A percentile compares a stretch with the other conserved stretches of the same genome.
Evolutionary conservation across 352 stramenopile genomes (phyloP).

Genomic region (Phytophthora pinifolia): DNA sequence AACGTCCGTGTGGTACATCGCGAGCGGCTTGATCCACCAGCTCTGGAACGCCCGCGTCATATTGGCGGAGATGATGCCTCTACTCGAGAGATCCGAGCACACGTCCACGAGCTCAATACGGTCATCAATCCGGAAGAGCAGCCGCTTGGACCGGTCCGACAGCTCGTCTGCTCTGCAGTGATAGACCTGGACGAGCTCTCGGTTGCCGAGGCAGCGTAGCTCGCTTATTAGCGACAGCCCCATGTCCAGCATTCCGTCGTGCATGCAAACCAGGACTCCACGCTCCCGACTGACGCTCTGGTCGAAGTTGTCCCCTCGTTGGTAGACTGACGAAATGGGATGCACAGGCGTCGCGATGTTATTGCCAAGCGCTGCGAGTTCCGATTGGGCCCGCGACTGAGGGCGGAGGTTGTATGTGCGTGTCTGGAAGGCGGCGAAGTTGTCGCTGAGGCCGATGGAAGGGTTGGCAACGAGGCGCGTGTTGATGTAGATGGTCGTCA

Average conservation of each 20-base stretch:
- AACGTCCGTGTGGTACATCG: constrained; percentile 41
- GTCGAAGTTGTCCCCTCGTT: constrained; percentile 22
- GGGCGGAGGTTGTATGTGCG: constrained; percentile 15
- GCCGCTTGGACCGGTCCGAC: constrained; percentile 24
- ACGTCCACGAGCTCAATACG: constrained; percentile 38
- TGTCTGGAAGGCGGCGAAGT: constrained; percentile 17
- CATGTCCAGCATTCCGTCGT: constrained; percentile 40
- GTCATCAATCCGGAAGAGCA: constrained; percentile 27
- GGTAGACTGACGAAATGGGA: constrained; percentile 16
- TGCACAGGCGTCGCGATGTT: background rate
- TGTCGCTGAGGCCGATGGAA: constrained; percentile 23
- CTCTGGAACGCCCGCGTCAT: constrained; percentile 26
- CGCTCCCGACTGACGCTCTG: constrained; percentile 11
- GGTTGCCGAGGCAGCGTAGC: constrained; percentile 22
- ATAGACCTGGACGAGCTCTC: constrained; percentile 28
- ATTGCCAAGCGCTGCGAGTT: background rate
- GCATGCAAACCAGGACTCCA: constrained; percentile 31
- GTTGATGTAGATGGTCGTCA: constrained; percentile 26
- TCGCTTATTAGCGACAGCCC: constrained; percentile 39
- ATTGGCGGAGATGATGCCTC: constrained; percentile 11
- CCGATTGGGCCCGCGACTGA: background rate
- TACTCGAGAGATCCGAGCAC: constrained; percentile 29
- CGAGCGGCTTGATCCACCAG: constrained; percentile 52
- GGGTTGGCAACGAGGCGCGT: constrained; percentile 13
- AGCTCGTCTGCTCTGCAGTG: constrained; percentile 43